Evolutionary conservation across 352 stramenopile species (phyloP), one percentile per base, ranked within the genome.

Genomic region (Phytopythium chamaehyphon): DNA sequence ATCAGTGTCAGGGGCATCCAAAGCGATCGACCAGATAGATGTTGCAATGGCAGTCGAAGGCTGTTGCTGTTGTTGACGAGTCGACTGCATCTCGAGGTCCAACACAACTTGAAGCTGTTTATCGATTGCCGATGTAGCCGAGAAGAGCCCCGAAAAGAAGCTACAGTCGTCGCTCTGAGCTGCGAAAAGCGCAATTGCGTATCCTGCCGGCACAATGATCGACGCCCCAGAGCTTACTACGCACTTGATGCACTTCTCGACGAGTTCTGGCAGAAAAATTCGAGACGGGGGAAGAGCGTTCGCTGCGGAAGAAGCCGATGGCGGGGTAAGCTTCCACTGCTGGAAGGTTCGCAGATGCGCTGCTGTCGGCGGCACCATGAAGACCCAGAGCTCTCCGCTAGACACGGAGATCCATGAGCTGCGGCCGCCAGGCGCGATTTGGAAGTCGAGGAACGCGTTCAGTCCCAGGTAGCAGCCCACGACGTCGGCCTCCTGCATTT

Each of bases 231-330:
- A 55, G 58, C 46, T 60, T 19, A 95, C 64, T 10, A 72, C 66
- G 51, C 66, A 82, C 47, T 86, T 87, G 58, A 82, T 88, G 59
- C 84, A 95, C 9, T 80, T 75, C 37, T 88, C 75, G 36, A 88
- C 71, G 33, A 64, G 69, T 38, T 93, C 78, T 0, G 64, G 69
- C 24, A 95, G 68, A 59, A 92, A 90, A 19, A 73, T 54, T 15
- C 61, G 61, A 4, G 69, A 62, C 10, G 64, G 63, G 3, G 64
- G 48, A 0, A 48, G 66, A 14, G 79, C 71, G 26, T 11, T 37
- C 11, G n/a, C 54, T 5, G 23, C 21, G 4, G 44, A 38, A 9
- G 44, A 40, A 1, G 44, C 12, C 16, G 24, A n/a, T 2, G 44
- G 3, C 4, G 57, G 10, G n/a, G 62, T 46, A 2, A 40, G 51